Conservation (phyloP, 805 yeast species). For the Cyberlindnera maritima region DNA sequence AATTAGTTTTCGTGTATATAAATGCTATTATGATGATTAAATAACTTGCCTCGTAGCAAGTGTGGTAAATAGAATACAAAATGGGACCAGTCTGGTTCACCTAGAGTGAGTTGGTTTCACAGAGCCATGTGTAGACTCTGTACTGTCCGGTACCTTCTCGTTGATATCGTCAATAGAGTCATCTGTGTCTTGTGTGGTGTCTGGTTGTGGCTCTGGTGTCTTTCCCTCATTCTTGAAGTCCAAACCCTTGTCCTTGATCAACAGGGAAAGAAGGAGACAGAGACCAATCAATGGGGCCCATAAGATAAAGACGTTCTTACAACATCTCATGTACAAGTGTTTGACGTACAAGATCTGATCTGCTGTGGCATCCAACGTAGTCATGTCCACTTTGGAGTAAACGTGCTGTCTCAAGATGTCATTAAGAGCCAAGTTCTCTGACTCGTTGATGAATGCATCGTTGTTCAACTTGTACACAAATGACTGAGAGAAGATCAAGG, state of each 20-base stretch:
- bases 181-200: neutral
- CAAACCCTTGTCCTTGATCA: slow-evolving; percentile 21
- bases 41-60: neutral
- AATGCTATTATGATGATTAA: neutral
- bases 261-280: slow-evolving; percentile 13
- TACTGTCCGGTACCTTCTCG: neutral
- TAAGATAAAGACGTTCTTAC: slow-evolving; percentile 17
- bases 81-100: neutral
- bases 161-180: neutral
- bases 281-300: slow-evolving; percentile 22
- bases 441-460: slow-evolving; percentile 15
- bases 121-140: neutral
- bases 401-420: slow-evolving; percentile 16
- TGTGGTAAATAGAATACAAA: neutral
- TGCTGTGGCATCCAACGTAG: slow-evolving; percentile 1
- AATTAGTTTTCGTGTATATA: neutral
- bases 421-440: slow-evolving; percentile 12
- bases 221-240: slow-evolving; percentile 7
- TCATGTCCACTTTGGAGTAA: slow-evolving; percentile 18
- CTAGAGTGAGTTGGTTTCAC: neutral
- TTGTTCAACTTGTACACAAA: slow-evolving; percentile 12
- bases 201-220: neutral
- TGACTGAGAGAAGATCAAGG: slow-evolving; percentile 23
- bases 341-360: slow-evolving; percentile 16
- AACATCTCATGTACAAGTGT: slow-evolving; percentile 18